Conservation (phyloP, 495 filamentous ascomycete species). For the Copromyces sp. region DNA sequence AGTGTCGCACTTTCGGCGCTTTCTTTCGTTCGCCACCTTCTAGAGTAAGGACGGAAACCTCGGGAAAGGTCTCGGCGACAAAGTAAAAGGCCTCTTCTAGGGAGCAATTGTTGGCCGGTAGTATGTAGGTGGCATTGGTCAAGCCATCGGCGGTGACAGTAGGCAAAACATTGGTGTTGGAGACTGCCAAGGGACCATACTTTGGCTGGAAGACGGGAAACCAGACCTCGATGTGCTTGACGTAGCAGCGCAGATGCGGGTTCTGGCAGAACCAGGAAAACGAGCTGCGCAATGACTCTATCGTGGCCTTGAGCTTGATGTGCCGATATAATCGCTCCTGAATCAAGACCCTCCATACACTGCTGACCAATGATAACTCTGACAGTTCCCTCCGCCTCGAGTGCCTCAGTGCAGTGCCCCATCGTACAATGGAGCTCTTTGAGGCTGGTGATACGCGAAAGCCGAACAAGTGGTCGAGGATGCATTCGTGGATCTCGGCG, state of each 20-base stretch:
- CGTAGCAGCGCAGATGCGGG: conserved; percentile 48
- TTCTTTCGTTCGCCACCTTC: conserved; percentile 68
- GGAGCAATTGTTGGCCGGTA: conserved; percentile 53
- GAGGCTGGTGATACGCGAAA: conserved; percentile 50
- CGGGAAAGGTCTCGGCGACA: conserved; percentile 45
- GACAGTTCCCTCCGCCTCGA: conserved; percentile 56
- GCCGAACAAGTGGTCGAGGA: conserved; percentile 59
- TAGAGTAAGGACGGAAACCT: conserved; percentile 55
- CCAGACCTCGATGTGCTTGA: conserved; percentile 65
- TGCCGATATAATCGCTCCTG: conserved; percentile 62
- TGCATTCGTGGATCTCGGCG: conserved; percentile 60
- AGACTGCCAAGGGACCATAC: conserved; percentile 31
- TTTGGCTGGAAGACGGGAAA: conserved; percentile 59
- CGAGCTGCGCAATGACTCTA: conserved; percentile 44
- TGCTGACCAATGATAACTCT: conserved; percentile 51
- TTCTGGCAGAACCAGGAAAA: conserved; percentile 47
- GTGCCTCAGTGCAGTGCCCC: conserved; percentile 56
- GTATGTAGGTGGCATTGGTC: conserved; percentile 40
- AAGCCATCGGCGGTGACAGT: conserved; percentile 38
- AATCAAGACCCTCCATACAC: conserved; percentile 51
- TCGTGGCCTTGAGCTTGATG: conserved; percentile 62
- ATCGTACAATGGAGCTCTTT: conserved; percentile 42
- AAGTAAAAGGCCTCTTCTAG: conserved; percentile 57
- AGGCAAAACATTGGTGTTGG: conserved; percentile 31
- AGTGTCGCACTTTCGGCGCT: conserved; percentile 53